Conservation (phyloP, 2,329 filamentous ascomycete genomes). For the Cryphonectria radicalis region DNA sequence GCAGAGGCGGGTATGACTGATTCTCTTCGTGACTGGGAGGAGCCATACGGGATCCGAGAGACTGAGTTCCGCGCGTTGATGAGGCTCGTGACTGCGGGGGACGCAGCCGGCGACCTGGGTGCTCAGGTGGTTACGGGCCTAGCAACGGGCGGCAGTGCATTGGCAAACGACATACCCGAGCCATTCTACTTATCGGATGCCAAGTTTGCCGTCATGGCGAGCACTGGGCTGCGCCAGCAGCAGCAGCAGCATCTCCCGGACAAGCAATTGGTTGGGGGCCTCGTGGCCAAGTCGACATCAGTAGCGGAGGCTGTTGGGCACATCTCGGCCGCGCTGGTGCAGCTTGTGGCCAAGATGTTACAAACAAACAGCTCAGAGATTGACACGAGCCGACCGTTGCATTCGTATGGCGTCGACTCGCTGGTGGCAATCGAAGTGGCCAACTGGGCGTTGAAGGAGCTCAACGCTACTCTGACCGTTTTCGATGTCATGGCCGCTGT, state of each 20-base stretch:
- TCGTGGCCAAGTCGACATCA: too few relatives aligned
- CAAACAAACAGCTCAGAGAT: conserved; percentile 6
- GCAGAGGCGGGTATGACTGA: conserved; percentile 9
- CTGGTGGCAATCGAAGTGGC: conserved; percentile 8
- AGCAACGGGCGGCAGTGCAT: conserved; percentile 4
- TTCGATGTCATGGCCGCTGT: not conserved
- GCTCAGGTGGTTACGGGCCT: conserved; percentile 17
- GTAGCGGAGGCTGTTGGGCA: not conserved
- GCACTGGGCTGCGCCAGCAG: conserved; percentile 19
- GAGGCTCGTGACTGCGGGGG: not conserved
- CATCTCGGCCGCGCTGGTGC: conserved; percentile 7
- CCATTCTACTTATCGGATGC: conserved; percentile 11
- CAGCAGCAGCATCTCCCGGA: too few relatives aligned
- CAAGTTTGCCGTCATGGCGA: conserved; percentile 6
- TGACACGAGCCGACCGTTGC: not conserved
- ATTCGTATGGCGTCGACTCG: conserved; percentile 11
- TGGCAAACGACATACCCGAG: not conserved
- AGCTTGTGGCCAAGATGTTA: conserved; percentile 23
- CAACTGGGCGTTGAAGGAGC: conserved; percentile 12
- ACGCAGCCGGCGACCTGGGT: not conserved
- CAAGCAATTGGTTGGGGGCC: too few relatives aligned
- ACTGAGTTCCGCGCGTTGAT: conserved; percentile 7
- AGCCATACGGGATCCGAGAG: conserved; percentile 7
- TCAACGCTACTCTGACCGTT: not conserved
- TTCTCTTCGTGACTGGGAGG: conserved; percentile 6